These are phyloP conservation scores for Amphicarpaea edgeworthii DNA, from an alignment of 306 rosid species.

Conservation along the genomic window DNA sequence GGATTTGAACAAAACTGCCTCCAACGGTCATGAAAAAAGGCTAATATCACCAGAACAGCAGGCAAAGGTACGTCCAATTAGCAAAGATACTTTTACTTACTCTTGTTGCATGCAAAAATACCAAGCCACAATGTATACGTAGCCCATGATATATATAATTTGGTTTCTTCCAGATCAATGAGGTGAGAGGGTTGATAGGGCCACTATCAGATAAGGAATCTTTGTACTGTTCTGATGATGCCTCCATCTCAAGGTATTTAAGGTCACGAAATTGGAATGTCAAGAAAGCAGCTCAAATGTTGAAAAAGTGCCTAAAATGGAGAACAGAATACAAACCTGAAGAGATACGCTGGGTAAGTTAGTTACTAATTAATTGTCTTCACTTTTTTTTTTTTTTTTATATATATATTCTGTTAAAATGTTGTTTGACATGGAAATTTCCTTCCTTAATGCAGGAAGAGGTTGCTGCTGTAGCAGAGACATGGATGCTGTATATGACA, in stretches of 20 bases:
- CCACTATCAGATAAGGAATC: constrained; percentile 66
- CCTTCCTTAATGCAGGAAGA: neutral
- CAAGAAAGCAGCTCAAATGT: constrained; percentile 84
- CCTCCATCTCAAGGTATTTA: constrained; percentile 69
- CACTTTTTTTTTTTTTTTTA: too few relatives aligned
- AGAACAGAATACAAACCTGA: constrained; percentile 81
- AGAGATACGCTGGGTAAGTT: constrained; percentile 81
- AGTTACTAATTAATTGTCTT: constrained; percentile 15
- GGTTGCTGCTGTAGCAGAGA: neutral
- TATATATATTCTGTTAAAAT: neutral
- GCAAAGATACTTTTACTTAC: neutral
- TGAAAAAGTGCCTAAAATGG: constrained; percentile 80
- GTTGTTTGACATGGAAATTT: neutral
- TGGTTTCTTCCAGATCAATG: constrained; percentile 62
- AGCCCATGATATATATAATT: neutral
- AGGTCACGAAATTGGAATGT: constrained; percentile 85
- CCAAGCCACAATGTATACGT: neutral
- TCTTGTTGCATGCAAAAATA: constrained; percentile 1
- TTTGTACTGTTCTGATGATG: constrained; percentile 79
- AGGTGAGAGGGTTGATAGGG: constrained; percentile 73
- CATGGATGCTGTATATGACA: neutral
- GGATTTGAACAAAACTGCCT: constrained; percentile 51
- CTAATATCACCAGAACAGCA: constrained; percentile 62
- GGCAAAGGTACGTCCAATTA: constrained; percentile 60
- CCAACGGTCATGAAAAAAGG: constrained; percentile 51